Evolutionary conservation across 768 basidiomycete species (phyloP).

Genomic region (Nidula microcarpa): DNA sequence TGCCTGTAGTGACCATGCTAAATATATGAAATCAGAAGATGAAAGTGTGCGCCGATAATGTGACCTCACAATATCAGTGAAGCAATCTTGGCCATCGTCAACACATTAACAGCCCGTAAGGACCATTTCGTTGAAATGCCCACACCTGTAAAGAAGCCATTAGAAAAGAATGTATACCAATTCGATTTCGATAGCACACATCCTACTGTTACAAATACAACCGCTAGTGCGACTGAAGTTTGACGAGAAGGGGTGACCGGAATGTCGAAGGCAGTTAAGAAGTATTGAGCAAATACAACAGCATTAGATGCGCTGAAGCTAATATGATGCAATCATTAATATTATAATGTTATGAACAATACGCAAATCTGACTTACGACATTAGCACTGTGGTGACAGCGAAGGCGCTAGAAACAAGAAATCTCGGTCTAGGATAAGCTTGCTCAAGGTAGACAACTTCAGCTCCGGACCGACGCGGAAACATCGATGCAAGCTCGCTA

Average conservation of each 20-base stretch:
- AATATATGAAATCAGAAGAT: not conserved
- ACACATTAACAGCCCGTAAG: slow-evolving; percentile 23
- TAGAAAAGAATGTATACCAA: not conserved
- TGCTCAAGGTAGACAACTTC: slow-evolving; percentile 48
- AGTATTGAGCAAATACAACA: slow-evolving; percentile 35
- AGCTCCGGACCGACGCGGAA: slow-evolving; percentile 44
- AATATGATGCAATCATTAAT: not conserved
- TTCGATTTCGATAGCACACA: slow-evolving; percentile 10
- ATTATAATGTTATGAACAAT: not conserved
- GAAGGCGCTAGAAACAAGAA: slow-evolving; percentile 39
- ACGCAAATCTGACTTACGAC: slow-evolving; percentile 19
- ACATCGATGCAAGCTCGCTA: slow-evolving; percentile 43
- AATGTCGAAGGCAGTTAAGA: slow-evolving; percentile 24
- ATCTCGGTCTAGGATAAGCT: slow-evolving; percentile 39
- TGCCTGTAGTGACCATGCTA: slow-evolving; percentile 48
- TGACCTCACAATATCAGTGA: slow-evolving; percentile 23
- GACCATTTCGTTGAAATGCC: slow-evolving; percentile 32
- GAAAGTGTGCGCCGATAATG: not conserved
- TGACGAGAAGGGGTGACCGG: slow-evolving; percentile 23
- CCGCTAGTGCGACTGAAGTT: slow-evolving; percentile 18
- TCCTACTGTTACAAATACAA: slow-evolving; percentile 19
- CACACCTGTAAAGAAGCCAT: slow-evolving; percentile 15
- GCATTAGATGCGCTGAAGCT: slow-evolving; percentile 30
- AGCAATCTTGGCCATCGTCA: slow-evolving; percentile 24
- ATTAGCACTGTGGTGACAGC: slow-evolving; percentile 33